Conservation (phyloP, 129 eudicot genomes). For the Flaveria bidentis region DNA sequence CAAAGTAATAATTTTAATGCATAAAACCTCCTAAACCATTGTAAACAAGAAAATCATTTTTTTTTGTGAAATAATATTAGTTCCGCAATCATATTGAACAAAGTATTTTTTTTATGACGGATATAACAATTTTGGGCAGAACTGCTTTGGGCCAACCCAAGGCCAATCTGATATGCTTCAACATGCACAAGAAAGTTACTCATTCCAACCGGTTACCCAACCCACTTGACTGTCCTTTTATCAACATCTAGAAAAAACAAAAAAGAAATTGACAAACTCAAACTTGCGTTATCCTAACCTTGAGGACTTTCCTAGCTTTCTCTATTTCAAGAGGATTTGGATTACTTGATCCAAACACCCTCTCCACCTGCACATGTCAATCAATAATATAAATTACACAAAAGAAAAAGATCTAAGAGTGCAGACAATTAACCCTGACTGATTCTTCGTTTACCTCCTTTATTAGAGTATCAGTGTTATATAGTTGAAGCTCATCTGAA, state of each 20-base stretch:
- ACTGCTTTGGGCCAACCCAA: neutral
- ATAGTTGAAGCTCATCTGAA: constrained; percentile 64
- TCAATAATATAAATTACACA: neutral
- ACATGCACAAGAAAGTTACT: neutral
- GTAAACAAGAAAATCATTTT: neutral
- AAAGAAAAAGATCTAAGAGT: neutral
- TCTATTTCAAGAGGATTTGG: constrained; percentile 78
- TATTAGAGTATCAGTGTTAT: constrained; percentile 73
- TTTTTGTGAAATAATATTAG: neutral
- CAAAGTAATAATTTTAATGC: neutral
- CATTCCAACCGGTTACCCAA: neutral
- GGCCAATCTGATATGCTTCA: neutral
- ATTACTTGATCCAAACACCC: constrained; percentile 64
- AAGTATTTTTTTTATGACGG: neutral
- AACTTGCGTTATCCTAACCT: constrained; percentile 40
- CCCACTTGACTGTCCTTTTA: neutral
- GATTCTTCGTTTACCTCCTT: constrained; percentile 58
- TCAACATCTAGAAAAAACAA: neutral
- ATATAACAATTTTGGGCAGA: neutral
- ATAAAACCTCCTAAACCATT: constrained; percentile 19
- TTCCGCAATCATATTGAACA: neutral
- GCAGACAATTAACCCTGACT: neutral
- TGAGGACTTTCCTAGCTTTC: constrained; percentile 79
- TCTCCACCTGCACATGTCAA: constrained; percentile 71
- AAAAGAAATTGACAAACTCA: neutral